Conservation (phyloP, 768 basidiomycete genomes). For the Coprinellus micaceus region DNA sequence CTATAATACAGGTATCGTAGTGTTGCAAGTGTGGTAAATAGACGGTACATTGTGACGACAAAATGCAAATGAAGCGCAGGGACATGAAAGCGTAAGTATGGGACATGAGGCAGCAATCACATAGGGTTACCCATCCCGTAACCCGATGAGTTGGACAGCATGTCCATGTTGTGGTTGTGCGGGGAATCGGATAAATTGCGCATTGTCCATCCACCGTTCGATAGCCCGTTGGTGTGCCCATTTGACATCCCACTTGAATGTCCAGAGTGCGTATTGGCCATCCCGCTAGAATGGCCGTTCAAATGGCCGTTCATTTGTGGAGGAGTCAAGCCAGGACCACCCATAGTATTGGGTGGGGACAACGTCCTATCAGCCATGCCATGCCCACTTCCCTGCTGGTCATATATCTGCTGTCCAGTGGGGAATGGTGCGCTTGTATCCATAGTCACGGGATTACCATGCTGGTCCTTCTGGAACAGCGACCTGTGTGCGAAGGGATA, state of each 20-base stretch:
- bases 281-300: too few species aligned
- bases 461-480: constrained; percentile 48
- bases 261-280: too few species aligned
- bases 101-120: constrained; percentile 3
- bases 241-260: too few species aligned
- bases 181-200: constrained; percentile 23
- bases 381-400: neutral
- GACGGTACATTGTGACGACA: neutral
- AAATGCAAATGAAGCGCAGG: neutral
- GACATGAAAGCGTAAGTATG: neutral
- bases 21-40: constrained; percentile 5
- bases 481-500: constrained; percentile 77
- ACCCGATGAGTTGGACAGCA: neutral
- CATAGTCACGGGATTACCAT: constrained; percentile 10
- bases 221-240: neutral
- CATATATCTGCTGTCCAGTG: constrained; percentile 5
- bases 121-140: constrained; percentile 7
- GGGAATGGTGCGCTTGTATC: constrained; percentile 2
- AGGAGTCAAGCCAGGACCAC: neutral
- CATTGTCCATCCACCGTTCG: constrained; percentile 20
- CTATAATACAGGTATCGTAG: constrained; percentile 6
- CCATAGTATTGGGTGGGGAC: constrained; percentile 4
- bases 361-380: constrained; percentile 3
- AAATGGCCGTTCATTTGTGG: neutral
- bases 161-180: constrained; percentile 13